Evolutionary conservation across 495 filamentous ascomycete species (phyloP).

Genomic region (Aspergillus indologenus): DNA sequence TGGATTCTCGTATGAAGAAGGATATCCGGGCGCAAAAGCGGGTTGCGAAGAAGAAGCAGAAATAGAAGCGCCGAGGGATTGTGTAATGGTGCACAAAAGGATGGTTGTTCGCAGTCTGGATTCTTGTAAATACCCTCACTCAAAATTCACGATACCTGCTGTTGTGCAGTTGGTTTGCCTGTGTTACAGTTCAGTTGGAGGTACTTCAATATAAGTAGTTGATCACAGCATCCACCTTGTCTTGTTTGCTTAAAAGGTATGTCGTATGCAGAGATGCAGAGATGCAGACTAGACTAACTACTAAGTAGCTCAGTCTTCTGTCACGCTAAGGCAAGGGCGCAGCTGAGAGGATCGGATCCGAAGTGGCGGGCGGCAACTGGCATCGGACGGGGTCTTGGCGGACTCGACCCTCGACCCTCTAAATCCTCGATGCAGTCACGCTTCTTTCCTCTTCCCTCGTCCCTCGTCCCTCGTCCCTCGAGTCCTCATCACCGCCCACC

Average conservation of each 20-base stretch:
- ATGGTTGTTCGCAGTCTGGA: neutral
- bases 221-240: too few relatives aligned
- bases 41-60: constrained; percentile 61
- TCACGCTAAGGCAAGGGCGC: constrained; percentile 5
- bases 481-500: constrained; percentile 6
- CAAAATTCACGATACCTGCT: neutral
- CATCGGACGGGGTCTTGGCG: too few relatives aligned
- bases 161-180: neutral
- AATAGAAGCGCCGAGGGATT: constrained; percentile 15
- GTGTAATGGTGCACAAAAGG: neutral
- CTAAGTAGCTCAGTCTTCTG: neutral
- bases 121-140: constrained; percentile 5
- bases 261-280: neutral
- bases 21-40: constrained; percentile 91
- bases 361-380: constrained; percentile 15
- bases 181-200: too few relatives aligned
- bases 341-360: constrained; percentile 6
- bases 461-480: too few relatives aligned
- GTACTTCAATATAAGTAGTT: too few relatives aligned
- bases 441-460: too few relatives aligned
- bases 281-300: neutral
- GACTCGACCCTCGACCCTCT: too few relatives aligned
- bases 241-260: too few relatives aligned
- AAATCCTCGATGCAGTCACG: too few relatives aligned
- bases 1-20: constrained; percentile 97